Percentiles rank a stretch among this genome's conserved stretches.
Evolutionary conservation across 805 yeast genomes (phyloP).

Genomic region (Myxozyma sirexii): DNA sequence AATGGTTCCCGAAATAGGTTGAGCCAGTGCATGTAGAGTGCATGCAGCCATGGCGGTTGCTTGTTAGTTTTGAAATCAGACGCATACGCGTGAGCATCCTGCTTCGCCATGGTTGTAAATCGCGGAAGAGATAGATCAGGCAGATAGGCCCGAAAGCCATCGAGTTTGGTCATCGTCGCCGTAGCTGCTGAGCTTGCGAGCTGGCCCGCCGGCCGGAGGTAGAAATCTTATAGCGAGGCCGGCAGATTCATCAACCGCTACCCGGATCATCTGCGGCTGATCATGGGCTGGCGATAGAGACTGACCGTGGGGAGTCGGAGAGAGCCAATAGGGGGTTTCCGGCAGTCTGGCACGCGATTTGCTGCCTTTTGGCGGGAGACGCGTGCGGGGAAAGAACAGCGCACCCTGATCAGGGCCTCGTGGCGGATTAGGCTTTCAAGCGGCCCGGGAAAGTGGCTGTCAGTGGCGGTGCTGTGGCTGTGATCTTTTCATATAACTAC

Average conservation of each 20-base stretch:
- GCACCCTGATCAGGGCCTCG: neutral
- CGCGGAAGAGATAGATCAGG: constrained; percentile 9
- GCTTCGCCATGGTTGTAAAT: neutral
- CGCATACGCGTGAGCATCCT: constrained; percentile 5
- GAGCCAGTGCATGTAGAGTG: constrained; percentile 10
- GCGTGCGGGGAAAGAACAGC: neutral
- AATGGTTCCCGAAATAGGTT: constrained; percentile 1
- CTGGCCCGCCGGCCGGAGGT: too few relatives aligned
- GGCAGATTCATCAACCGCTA: too few relatives aligned
- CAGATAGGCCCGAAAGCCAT: constrained; percentile 4
- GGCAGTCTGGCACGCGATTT: neutral
- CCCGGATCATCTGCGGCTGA: too few relatives aligned
- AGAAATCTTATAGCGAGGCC: too few relatives aligned
- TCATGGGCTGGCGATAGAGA: too few relatives aligned
- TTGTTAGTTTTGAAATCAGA: neutral
- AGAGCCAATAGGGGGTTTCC: too few relatives aligned
- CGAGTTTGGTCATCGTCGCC: neutral
- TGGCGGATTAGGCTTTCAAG: neutral
- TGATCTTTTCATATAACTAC: too few relatives aligned
- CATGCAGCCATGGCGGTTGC: constrained; percentile 4
- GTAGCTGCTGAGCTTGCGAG: too few relatives aligned
- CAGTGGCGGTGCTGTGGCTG: too few relatives aligned
- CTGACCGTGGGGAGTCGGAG: too few relatives aligned
- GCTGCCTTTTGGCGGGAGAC: neutral
- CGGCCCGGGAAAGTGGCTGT: too few relatives aligned